A percentile compares a stretch with the other conserved stretches of the same genome.
Evolutionary conservation across 2,329 filamentous ascomycete genomes (phyloP).

Genomic region (Zymoseptoria passerinii): DNA sequence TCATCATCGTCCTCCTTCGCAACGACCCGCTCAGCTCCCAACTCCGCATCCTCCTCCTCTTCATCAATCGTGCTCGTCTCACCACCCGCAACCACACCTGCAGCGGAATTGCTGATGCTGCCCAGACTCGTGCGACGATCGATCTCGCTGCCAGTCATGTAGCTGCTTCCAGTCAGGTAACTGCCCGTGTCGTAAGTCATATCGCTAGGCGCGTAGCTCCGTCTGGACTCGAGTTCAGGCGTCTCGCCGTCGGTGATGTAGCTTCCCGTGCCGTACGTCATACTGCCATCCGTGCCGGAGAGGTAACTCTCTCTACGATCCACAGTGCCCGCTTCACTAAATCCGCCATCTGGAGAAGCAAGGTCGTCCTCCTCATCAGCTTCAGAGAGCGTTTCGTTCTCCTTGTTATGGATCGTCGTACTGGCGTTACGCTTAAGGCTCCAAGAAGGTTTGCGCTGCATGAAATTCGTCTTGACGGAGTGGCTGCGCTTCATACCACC

Average conservation of each 20-base stretch:
- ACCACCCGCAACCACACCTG: conserved; percentile 21
- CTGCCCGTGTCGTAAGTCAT: conserved; percentile 38
- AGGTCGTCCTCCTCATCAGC: conserved; percentile 32
- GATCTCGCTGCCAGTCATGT: conserved; percentile 41
- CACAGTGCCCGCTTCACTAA: conserved; percentile 14
- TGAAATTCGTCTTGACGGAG: conserved; percentile 28
- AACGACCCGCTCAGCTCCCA: conserved; percentile 21
- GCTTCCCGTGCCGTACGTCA: conserved; percentile 24
- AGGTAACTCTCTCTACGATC: conserved; percentile 19
- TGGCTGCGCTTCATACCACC: conserved; percentile 29
- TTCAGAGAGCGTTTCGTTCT: conserved; percentile 40
- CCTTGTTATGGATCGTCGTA: conserved; percentile 33
- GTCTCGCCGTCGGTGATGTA: conserved; percentile 26
- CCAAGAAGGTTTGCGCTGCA: conserved; percentile 28
- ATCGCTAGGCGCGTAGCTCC: conserved; percentile 37
- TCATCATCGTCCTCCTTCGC: conserved; percentile 14
- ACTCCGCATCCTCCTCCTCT: conserved; percentile 20
- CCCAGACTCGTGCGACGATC: conserved; percentile 39
- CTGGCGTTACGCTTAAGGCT: conserved; percentile 25
- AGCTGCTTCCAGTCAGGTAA: conserved; percentile 43
- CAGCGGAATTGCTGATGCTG: conserved; percentile 25
- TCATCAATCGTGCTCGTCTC: conserved; percentile 10
- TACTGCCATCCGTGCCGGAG: conserved; percentile 20
- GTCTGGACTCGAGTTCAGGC: conserved; percentile 28
- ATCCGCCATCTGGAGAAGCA: conserved; percentile 6